phyloP scores from a whole-genome alignment of 2,329 filamentous ascomycete genomes.

The Scedosporium aurantiacum region DNA sequence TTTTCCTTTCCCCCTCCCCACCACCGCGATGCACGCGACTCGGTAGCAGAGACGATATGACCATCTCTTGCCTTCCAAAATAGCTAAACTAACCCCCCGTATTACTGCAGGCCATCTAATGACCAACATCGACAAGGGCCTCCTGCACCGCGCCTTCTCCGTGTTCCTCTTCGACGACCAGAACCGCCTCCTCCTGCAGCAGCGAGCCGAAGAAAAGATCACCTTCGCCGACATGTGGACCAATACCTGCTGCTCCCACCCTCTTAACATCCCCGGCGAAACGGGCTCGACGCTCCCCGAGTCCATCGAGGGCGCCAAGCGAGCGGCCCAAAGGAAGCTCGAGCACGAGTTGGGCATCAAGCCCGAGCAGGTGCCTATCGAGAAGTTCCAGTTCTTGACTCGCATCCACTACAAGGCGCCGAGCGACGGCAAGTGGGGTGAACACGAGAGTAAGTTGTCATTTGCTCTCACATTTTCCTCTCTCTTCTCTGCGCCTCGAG shows the following conservation, averaged over 20 bases:
- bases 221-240: constrained; percentile 99
- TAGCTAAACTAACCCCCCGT: not conserved
- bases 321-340: constrained; percentile 84
- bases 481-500: not conserved
- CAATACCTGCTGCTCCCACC: constrained; percentile 98
- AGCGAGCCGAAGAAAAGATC: constrained; percentile 93
- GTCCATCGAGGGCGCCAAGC: constrained; percentile 76
- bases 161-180: constrained; percentile 95
- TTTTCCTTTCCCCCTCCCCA: not conserved
- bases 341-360: constrained; percentile 93
- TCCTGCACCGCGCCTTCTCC: constrained; percentile 94
- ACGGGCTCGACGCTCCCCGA: constrained; percentile 73
- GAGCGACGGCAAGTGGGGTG: constrained; percentile 95
- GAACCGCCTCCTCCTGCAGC: constrained; percentile 87
- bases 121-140: constrained; percentile 94
- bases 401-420: constrained; percentile 97
- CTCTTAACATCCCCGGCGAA: constrained; percentile 82
- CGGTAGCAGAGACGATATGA: not conserved
- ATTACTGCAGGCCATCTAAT: constrained; percentile 71
- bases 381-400: constrained; percentile 88
- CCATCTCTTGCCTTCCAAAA: not conserved
- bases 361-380: constrained; percentile 74
- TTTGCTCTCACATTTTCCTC: not conserved
- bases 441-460: constrained; percentile 78
- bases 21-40: not conserved